A percentile compares a stretch with the other conserved stretches of the same genome.
phyloP scores from a whole-genome alignment of 2,329 filamentous ascomycete genomes.

The Trichoderma koningiopsis region DNA sequence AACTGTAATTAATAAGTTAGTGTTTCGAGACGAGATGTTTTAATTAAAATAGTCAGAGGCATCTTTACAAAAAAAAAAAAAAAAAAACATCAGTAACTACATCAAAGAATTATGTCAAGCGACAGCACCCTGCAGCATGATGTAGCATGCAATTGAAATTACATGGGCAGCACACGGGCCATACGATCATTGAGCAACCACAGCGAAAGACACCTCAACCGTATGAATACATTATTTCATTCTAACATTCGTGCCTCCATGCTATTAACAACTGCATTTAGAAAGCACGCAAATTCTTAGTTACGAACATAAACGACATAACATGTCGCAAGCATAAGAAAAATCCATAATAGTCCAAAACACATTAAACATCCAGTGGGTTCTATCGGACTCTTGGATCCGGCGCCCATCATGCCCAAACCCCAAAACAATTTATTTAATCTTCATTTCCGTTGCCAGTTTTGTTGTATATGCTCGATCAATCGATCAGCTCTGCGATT shows the following conservation, averaged over 20 bases:
- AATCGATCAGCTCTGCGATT: conserved; percentile 23
- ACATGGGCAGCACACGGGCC: neutral
- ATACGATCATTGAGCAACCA: neutral
- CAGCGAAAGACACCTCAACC: neutral
- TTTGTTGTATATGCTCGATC: conserved; percentile 6
- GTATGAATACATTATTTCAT: neutral
- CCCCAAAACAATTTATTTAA: conserved; percentile 1
- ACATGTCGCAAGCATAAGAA: conserved; percentile 13
- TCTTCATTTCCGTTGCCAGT: conserved; percentile 14
- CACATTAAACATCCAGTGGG: conserved; percentile 17
- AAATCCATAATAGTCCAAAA: conserved; percentile 19
- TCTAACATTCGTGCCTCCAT: conserved; percentile 13
- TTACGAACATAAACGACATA: conserved; percentile 9
- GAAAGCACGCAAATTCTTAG: conserved; percentile 9
- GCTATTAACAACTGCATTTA: neutral
- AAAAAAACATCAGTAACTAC: neutral
- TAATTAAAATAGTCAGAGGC: neutral
- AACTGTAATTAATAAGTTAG: neutral
- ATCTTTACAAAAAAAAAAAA: neutral
- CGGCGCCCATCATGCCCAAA: conserved; percentile 6
- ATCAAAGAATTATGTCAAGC: neutral
- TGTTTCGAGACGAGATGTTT: neutral
- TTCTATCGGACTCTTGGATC: neutral
- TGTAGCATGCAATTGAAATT: neutral
- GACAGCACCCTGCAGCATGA: neutral